phyloP scores from a whole-genome alignment of 148 eudicot species.

The Nyssa sinensis region DNA sequence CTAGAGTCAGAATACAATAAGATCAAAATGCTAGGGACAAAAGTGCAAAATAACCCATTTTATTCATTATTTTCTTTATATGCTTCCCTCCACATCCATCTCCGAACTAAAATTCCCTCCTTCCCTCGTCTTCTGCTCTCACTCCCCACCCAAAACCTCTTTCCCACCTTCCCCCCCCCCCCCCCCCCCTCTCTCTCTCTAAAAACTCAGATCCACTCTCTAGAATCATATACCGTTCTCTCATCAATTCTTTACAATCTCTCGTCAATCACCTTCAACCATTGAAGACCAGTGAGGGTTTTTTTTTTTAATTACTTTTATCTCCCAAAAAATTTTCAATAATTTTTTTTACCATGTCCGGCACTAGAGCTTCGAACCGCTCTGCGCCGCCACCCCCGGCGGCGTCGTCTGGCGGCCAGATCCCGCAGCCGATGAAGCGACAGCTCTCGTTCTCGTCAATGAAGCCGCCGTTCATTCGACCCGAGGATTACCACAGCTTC shows the following conservation, averaged over 20 bases:
- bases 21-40: slow-evolving; percentile 3
- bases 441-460: slow-evolving; percentile 53
- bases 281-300: background rate
- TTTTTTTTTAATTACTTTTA: background rate
- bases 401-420: slow-evolving; percentile 21
- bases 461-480: slow-evolving; percentile 59
- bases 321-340: background rate
- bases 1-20: background rate
- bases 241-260: slow-evolving; percentile 12
- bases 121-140: slow-evolving; percentile 31
- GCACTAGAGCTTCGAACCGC: slow-evolving; percentile 24
- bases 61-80: slow-evolving; percentile 9
- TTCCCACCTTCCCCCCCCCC: slow-evolving; percentile 12
- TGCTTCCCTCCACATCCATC: slow-evolving; percentile 89
- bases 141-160: slow-evolving; percentile 55
- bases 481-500: slow-evolving; percentile 71
- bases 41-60: background rate
- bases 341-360: slow-evolving; percentile 29
- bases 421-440: slow-evolving; percentile 38
- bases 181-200: slow-evolving; percentile 7
- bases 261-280: background rate
- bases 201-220: slow-evolving; percentile 21
- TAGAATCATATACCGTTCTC: background rate
- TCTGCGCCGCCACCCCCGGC: slow-evolving; percentile 31
- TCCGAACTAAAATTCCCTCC: slow-evolving; percentile 81